Evolutionary conservation across 768 basidiomycete genomes (phyloP), one percentile per base, ranked within the genome.

Genomic region (Sarcomyxa edulis): DNA sequence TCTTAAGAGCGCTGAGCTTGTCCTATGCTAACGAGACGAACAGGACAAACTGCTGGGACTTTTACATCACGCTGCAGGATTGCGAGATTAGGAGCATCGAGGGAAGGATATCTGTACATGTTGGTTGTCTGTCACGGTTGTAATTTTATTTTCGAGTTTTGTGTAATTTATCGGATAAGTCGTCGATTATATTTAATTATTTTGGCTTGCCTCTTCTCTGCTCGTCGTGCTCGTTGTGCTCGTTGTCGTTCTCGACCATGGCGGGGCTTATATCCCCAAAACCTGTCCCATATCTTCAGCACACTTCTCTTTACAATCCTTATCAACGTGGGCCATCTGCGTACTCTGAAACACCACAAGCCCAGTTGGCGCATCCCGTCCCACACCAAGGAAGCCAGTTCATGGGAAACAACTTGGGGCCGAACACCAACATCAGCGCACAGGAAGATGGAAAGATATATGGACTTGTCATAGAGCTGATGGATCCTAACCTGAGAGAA

Each of bases 401-500:
- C 45, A 59, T 71, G 49, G 45, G 52, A 43, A 60, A 53, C 46
- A 58, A 56, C 37, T 18, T 47, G 15, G 46, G 35, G 15, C 33
- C 43, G 24, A 41, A 43, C 14, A 42, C 54, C 31, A 55, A 39
- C 32, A 56, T 68, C 45, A 55, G 55, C 15, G 58, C 72, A 15
- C 76, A 77, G 24, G 74, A 75, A 40, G 74, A 77, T 42, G 57
- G 58, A 48, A 94, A 96, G 67, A 96, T 99, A 30, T 95, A 92
- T 61, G 68, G 72, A 8, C 74, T 98, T 37, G 93, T 98, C 43
- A 80, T 92, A 48, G 89, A 95, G 41, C 66, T 95, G 19, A 74
- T 87, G 70, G 83, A 90, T 52, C 80, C 84, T 1, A 74, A 68
- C 39, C 78, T 84, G n/a, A 75, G 95, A 45, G 96, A 99, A 56